Base-by-base conservation (phyloP, 2,329 filamentous ascomycete genomes). In the Epichloe sp. region DNA sequence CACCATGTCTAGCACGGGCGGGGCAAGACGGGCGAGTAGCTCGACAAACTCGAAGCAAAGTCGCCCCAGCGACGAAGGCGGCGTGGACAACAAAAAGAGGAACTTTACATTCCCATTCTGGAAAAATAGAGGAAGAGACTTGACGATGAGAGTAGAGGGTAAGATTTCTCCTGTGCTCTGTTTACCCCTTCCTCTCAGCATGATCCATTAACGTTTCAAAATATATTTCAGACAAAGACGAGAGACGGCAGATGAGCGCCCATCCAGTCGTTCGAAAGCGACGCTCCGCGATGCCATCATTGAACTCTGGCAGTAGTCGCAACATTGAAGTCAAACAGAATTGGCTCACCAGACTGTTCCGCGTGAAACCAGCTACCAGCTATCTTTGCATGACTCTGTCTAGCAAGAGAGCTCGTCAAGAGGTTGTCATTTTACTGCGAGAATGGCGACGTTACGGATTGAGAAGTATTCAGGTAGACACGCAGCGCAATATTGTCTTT, bases 311-410 rank as follows among this genome's bases (percentile, higher is more conserved):
- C 17, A 58, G 60, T 34, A 69, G 68, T 55, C 75, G 76, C 52
- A 76, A 75, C 66, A 85, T 78, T 60, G 82, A 81, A 55, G 77
- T 80, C 34, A 83, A 82, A 62, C 83, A 88, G 61, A 95, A 85
- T 58, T 96, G 91, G 90, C 78, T 97, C 49, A 85, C 88, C 34
- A 85, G 88, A 15, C 80, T 97, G 44, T 88, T 97, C 71, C 82
- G 88, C 51, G 84, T 96, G 62, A 95, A 93, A 64, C 91, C 91
- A 1, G 86, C 84, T 0, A 83, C 74, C 15, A 80, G 80, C 56
- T 77, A 86, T 31, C 68, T 96, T 15, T 93, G 88, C 64, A 83
- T 96, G 64, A 76, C 76, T 3, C 75, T 88, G 23, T 80, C 84
- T 31, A 64, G 69, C 5, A 84, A 85, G 58, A 75, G 82, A 53